Percentiles rank a stretch among this genome's conserved stretches.
phyloP scores from a whole-genome alignment of 345 rosid genomes.

The Eutrema heterophyllum region DNA sequence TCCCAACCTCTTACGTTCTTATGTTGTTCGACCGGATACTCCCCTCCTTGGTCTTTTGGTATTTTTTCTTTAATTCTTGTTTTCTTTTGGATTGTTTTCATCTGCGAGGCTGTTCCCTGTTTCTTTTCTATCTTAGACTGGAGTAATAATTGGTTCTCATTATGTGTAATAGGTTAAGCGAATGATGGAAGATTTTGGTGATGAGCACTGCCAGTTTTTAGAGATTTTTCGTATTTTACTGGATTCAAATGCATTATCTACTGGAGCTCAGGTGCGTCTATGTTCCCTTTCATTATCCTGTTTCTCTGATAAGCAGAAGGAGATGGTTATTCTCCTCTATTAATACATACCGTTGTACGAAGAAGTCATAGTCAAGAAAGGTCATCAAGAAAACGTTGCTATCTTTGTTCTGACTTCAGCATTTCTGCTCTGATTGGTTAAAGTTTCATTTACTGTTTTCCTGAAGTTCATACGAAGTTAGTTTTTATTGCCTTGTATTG shows the following conservation, averaged over 20 bases:
- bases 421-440: background rate
- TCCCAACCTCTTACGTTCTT: constrained; percentile 69
- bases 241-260: constrained; percentile 51
- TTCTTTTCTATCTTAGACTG: background rate
- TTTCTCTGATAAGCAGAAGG: background rate
- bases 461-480: background rate
- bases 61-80: constrained; percentile 13
- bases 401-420: background rate
- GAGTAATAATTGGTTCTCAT: background rate
- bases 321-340: background rate
- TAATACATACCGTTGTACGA: background rate
- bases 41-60: constrained; percentile 76
- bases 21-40: constrained; percentile 54
- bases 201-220: constrained; percentile 69
- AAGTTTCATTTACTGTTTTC: background rate
- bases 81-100: background rate
- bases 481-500: background rate
- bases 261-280: constrained; percentile 58
- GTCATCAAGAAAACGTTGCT: background rate
- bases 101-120: constrained; percentile 3
- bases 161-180: constrained; percentile 64
- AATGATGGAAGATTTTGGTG: constrained; percentile 82
- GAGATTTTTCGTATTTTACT: constrained; percentile 74
- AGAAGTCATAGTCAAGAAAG: background rate
- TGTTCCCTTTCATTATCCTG: background rate